Evolutionary conservation across 306 rosid species (phyloP).

Genomic region (Urtica urens): DNA sequence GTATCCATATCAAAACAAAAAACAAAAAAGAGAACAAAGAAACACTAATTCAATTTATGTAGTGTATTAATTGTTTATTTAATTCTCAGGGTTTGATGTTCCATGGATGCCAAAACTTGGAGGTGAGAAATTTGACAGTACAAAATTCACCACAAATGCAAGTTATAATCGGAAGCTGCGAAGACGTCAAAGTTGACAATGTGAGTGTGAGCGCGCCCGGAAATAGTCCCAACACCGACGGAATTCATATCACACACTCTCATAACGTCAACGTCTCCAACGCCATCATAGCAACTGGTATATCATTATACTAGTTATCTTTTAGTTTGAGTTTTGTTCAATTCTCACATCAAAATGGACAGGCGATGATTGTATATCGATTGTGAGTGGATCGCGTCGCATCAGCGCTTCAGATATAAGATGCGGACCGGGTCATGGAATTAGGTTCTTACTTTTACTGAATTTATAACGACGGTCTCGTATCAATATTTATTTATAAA

Average conservation of each 20-base stretch:
- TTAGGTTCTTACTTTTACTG: conserved; percentile 28
- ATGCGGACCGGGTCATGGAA: conserved; percentile 73
- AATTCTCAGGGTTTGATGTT: conserved; percentile 59
- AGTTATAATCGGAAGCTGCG: conserved; percentile 28
- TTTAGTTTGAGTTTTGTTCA: too few relatives aligned
- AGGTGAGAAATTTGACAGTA: conserved; percentile 30
- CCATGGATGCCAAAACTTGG: conserved; percentile 28
- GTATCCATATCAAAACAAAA: conserved; percentile 6
- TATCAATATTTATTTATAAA: too few relatives aligned
- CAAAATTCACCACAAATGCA: conserved; percentile 54
- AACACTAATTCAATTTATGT: too few relatives aligned
- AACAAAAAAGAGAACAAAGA: too few relatives aligned
- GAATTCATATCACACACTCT: conserved; percentile 50
- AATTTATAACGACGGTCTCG: too few relatives aligned
- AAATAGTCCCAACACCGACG: conserved; percentile 70
- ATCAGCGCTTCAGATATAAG: conserved; percentile 34
- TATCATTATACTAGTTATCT: too few relatives aligned
- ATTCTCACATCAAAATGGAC: too few relatives aligned
- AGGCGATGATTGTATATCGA: conserved; percentile 55
- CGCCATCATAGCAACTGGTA: conserved; percentile 16
- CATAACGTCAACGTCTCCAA: conserved; percentile 22
- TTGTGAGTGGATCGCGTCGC: conserved; percentile 42
- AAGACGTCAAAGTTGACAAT: conserved; percentile 26
- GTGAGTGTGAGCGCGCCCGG: conserved; percentile 44
- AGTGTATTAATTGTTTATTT: neutral